Base-by-base conservation (phyloP, 768 basidiomycete genomes). In the Mycena polygramma region DNA sequence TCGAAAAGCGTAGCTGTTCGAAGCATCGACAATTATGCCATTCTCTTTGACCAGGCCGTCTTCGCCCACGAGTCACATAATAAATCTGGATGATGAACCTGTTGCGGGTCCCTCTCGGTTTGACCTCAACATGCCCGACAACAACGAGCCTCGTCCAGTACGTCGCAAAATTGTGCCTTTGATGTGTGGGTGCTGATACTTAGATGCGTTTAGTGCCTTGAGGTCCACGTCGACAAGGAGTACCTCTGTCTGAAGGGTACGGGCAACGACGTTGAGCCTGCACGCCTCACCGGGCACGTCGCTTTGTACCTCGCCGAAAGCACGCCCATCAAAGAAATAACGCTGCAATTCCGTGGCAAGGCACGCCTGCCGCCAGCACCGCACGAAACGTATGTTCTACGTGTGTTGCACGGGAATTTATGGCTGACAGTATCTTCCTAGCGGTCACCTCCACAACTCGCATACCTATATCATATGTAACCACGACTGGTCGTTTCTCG, bases 401-500 rank as follows among this genome's bases (percentile, higher is more conserved):
- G 46, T 67, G 2, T 15, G 58, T 26, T 19, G 10, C 54, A 37
- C 36, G 51, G 26, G 5, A 13, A 51, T 30, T 52, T 30, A n/a
- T 13, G 20, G 36, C n/a, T 65, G 35, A 60, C 51, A 19, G 3
- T 63, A 48, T 58, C 24, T 15, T 60, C 22, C 2, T 41, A 88
- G 86, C 10, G 74, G 85, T 26, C 79, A 85, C 35, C 78, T 87
- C 71, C 87, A 82, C 76, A 78, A 79, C 57, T 24, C 41, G 13
- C 78, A 88, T 68, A 88, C 86, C 20, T 92, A 90, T 76, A 83
- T 88, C 51, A 80, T 96, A 51, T 93, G 92, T 79, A 88, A 88
- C 67, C 94, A 97, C 76, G 94, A 96, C 71, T 97, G 95, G 96
- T 93, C 94, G 19, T 97, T 98, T 83, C 90, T 97, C 57, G 92